phyloP scores from a whole-genome alignment of 768 basidiomycete species.

The Asterophora lycoperdoides region DNA sequence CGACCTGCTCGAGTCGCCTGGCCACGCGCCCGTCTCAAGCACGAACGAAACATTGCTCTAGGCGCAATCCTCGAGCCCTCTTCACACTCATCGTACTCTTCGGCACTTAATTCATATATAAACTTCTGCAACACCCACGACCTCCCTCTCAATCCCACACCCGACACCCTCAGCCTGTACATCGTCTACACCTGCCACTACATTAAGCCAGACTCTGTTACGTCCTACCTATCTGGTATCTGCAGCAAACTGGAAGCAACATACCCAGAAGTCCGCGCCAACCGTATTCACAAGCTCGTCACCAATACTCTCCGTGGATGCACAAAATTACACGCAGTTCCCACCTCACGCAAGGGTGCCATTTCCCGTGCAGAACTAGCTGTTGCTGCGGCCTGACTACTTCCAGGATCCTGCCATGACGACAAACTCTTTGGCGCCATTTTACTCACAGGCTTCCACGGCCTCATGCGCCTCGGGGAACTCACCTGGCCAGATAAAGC shows the following conservation, averaged over 20 bases:
- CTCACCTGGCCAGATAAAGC: slow-evolving; percentile 22
- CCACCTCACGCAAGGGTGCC: background rate
- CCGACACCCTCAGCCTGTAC: slow-evolving; percentile 34
- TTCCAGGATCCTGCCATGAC: background rate
- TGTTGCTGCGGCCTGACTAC: background rate
- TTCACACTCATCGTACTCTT: too few relatives aligned
- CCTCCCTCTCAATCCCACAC: slow-evolving; percentile 32
- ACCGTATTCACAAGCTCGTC: slow-evolving; percentile 20
- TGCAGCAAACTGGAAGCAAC: too few relatives aligned
- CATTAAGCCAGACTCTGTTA: slow-evolving; percentile 33
- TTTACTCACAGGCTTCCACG: background rate
- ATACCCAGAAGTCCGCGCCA: slow-evolving; percentile 22
- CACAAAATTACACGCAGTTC: background rate
- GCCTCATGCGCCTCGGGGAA: background rate
- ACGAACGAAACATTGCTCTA: slow-evolving; percentile 27
- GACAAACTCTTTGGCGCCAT: background rate
- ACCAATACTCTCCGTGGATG: slow-evolving; percentile 20
- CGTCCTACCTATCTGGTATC: slow-evolving; percentile 35
- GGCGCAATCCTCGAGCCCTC: too few relatives aligned
- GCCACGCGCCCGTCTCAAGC: slow-evolving; percentile 25
- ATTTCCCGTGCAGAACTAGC: background rate
- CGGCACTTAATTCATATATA: too few relatives aligned
- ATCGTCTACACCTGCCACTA: slow-evolving; percentile 31
- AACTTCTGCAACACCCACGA: slow-evolving; percentile 25
- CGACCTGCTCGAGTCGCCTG: slow-evolving; percentile 28